These are phyloP conservation scores for Fusarium poae DNA, from an alignment of 2,329 filamentous ascomycete genomes.

Conservation along the genomic window DNA sequence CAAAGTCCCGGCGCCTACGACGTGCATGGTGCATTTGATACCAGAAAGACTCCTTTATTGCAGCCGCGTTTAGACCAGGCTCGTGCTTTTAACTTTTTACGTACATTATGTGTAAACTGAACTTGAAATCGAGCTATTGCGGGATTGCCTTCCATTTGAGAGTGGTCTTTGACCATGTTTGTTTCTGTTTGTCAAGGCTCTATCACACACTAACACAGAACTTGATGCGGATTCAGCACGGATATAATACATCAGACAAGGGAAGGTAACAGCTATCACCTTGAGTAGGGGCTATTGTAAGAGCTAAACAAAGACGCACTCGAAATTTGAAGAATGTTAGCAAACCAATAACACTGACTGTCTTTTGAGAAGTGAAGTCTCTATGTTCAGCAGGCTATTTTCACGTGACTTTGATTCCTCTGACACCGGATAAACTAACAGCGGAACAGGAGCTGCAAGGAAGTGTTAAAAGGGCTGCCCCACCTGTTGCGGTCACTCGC, in stretches of 20 bases:
- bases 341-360: background rate
- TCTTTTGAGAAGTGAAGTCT: background rate
- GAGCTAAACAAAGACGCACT: constrained; percentile 1
- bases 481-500: constrained; percentile 37
- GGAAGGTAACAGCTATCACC: background rate
- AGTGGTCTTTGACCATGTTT: constrained; percentile 1
- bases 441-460: constrained; percentile 23
- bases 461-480: constrained; percentile 38
- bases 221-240: constrained; percentile 26
- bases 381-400: background rate
- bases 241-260: constrained; percentile 10
- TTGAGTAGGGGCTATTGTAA: background rate
- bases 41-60: constrained; percentile 6
- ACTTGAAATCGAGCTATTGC: constrained; percentile 16
- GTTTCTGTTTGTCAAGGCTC: constrained; percentile 10
- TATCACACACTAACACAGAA: constrained; percentile 9
- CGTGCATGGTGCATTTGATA: constrained; percentile 14
- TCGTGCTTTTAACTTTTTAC: constrained; percentile 5
- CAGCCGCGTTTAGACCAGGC: background rate
- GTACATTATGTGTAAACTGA: constrained; percentile 4
- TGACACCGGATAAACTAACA: constrained; percentile 35
- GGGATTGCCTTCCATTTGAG: constrained; percentile 19
- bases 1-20: constrained; percentile 26
- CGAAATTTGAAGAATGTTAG: background rate
- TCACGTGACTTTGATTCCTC: constrained; percentile 2